These are phyloP conservation scores for Spathaspora arborariae DNA, from an alignment of 805 yeast species.

Conservation along the genomic window DNA sequence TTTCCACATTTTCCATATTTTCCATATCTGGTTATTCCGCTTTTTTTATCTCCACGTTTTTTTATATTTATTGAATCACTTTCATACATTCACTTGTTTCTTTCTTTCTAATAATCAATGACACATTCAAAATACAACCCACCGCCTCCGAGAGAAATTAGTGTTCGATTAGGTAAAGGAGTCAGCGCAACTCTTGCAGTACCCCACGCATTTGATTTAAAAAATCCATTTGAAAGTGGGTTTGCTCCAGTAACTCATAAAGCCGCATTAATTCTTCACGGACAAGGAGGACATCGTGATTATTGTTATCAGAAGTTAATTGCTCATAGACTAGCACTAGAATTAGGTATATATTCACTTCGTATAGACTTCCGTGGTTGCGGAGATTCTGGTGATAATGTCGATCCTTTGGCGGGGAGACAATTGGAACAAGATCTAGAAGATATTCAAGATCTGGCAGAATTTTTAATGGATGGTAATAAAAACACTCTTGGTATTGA, in stretches of 20 bases:
- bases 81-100: neutral
- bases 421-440: constrained; percentile 59
- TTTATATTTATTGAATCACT: neutral
- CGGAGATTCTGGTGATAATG: constrained; percentile 66
- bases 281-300: constrained; percentile 80
- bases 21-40: no score
- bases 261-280: constrained; percentile 69
- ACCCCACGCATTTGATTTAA: constrained; percentile 28
- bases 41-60: neutral
- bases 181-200: constrained; percentile 36
- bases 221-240: constrained; percentile 20
- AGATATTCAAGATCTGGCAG: constrained; percentile 51
- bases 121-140: constrained; percentile 4
- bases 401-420: constrained; percentile 45
- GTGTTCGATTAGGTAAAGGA: constrained; percentile 32
- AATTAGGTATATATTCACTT: constrained; percentile 59
- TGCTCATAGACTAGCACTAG: constrained; percentile 56
- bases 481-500: constrained; percentile 36
- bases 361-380: constrained; percentile 85
- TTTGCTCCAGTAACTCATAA: constrained; percentile 42
- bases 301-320: constrained; percentile 67
- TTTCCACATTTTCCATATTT: no score
- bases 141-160: constrained; percentile 29
- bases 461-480: constrained; percentile 23
- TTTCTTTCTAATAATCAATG: neutral